Percentiles rank a stretch among this genome's conserved stretches.
These are phyloP conservation scores for Apiotrichum siamense DNA, from an alignment of 1,284 basidiomycete species.

Conservation along the genomic window DNA sequence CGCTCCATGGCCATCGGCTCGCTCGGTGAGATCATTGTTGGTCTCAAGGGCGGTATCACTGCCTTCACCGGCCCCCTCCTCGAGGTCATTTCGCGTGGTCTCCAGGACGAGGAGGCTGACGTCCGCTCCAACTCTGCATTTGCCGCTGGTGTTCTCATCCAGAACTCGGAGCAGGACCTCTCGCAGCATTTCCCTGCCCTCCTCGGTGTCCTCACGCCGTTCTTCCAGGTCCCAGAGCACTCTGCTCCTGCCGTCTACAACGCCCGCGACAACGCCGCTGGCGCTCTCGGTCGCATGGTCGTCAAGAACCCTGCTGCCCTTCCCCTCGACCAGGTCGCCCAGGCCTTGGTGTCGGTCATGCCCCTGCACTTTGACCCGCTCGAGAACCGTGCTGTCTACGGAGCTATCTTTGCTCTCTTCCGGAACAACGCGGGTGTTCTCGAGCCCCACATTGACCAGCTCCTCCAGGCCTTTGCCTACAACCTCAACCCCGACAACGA, in stretches of 20 bases:
- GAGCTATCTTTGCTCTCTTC: slow-evolving; percentile 83
- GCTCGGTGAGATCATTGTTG: slow-evolving; percentile 90
- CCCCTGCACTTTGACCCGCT: slow-evolving; percentile 83
- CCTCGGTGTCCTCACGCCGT: slow-evolving; percentile 70
- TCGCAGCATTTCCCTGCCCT: slow-evolving; percentile 73
- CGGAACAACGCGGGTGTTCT: slow-evolving; percentile 64
- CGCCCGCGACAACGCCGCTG: slow-evolving; percentile 92
- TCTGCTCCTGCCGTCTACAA: slow-evolving; percentile 60
- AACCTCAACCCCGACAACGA: slow-evolving; percentile 68
- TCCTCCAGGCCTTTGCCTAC: slow-evolving; percentile 75
- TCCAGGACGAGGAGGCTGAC: slow-evolving; percentile 80
- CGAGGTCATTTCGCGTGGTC: slow-evolving; percentile 71
- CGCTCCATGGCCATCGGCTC: slow-evolving; percentile 89
- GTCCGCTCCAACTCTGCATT: slow-evolving; percentile 96
- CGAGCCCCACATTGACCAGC: slow-evolving; percentile 69
- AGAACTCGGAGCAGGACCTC: slow-evolving; percentile 78
- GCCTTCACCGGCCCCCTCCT: slow-evolving; percentile 73
- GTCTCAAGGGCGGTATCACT: slow-evolving; percentile 81
- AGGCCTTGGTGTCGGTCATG: slow-evolving; percentile 72
- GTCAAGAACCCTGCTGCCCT: slow-evolving; percentile 72
- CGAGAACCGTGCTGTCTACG: slow-evolving; percentile 86
- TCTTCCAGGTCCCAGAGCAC: slow-evolving; percentile 64
- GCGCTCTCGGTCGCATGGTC: slow-evolving; percentile 85
- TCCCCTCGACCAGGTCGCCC: slow-evolving; percentile 80
- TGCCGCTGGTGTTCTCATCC: slow-evolving; percentile 84